Evolutionary conservation across 495 filamentous ascomycete species (phyloP).

Genomic region (Diplogelasinospora grovesii): DNA sequence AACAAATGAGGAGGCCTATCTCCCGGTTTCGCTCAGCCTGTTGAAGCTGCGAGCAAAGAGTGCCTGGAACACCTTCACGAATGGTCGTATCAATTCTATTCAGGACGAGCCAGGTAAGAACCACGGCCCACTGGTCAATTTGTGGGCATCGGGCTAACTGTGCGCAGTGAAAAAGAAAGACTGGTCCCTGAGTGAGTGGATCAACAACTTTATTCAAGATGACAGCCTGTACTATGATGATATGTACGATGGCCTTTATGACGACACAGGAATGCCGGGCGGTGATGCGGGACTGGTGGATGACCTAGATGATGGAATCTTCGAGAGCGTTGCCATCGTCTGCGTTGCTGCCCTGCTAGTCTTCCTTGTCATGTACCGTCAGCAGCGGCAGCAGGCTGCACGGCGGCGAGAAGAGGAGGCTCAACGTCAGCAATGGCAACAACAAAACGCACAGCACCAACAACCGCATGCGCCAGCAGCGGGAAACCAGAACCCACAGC

Average conservation of each 20-base stretch:
- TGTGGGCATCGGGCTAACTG: constrained; percentile 10
- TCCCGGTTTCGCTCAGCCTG: constrained; percentile 86
- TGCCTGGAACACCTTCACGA: constrained; percentile 88
- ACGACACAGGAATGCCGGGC: constrained; percentile 50
- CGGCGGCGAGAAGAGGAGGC: constrained; percentile 32
- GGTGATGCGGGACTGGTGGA: constrained; percentile 44
- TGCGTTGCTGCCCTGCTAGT: constrained; percentile 66
- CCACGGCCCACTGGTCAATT: constrained; percentile 1
- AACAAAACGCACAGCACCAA: constrained; percentile 14
- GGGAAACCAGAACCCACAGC: constrained; percentile 10
- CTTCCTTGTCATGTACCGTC: constrained; percentile 75
- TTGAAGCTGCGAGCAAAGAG: constrained; percentile 78
- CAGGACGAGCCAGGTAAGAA: constrained; percentile 75
- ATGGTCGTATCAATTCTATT: constrained; percentile 84
- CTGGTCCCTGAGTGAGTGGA: constrained; percentile 76
- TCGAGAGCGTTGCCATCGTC: constrained; percentile 83
- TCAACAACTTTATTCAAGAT: constrained; percentile 73
- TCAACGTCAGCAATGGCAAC: constrained; percentile 24
- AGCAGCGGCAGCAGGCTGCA: constrained; percentile 60
- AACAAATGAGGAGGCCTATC: constrained; percentile 86
- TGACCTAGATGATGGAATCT: constrained; percentile 60
- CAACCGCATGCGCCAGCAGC: constrained; percentile 4
- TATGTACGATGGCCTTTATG: constrained; percentile 50
- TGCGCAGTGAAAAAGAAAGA: constrained; percentile 51
- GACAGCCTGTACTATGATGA: constrained; percentile 58